These are phyloP conservation scores for Suhomyces bribrorum DNA, from an alignment of 1,139 yeast species.

Conservation along the genomic window DNA sequence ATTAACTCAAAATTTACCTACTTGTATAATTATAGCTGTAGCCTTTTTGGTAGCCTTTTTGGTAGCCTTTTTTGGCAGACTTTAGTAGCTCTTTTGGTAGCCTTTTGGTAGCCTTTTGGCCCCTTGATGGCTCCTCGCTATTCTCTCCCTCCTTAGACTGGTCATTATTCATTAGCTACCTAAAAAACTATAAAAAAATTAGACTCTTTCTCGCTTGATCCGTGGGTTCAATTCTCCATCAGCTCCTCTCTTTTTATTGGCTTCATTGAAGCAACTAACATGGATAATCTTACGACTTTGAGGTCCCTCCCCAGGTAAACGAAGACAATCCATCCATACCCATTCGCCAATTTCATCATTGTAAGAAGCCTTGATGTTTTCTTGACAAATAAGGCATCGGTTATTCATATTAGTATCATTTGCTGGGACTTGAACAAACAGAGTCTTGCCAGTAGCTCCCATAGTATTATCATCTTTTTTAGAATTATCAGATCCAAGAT, in stretches of 20 bases:
- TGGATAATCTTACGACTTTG: constrained; percentile 61
- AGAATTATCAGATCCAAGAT: constrained; percentile 12
- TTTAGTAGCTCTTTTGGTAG: too few species aligned
- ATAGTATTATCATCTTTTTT: constrained; percentile 10
- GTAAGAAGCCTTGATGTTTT: constrained; percentile 74
- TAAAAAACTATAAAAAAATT: constrained; percentile 4
- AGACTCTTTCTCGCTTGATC: constrained; percentile 31
- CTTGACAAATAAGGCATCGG: constrained; percentile 87
- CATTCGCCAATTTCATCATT: constrained; percentile 92
- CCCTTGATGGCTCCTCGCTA: too few species aligned
- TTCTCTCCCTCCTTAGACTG: too few species aligned
- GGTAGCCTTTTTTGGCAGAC: too few species aligned
- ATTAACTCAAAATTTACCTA: constrained; percentile 1
- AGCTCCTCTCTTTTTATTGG: constrained; percentile 43
- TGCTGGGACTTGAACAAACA: constrained; percentile 70
- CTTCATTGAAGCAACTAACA: constrained; percentile 77
- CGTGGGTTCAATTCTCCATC: constrained; percentile 36
- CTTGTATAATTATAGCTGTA: too few species aligned
- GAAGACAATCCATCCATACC: constrained; percentile 87
- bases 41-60: too few species aligned
- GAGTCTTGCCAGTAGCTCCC: constrained; percentile 19
- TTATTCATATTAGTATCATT: constrained; percentile 66
- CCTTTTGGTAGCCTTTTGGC: too few species aligned
- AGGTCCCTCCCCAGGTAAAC: constrained; percentile 57
- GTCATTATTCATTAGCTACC: constrained; percentile 6